Evolutionary conservation across 495 filamentous ascomycete genomes (phyloP).

Genomic region (Aspergillus saccharolyticus): DNA sequence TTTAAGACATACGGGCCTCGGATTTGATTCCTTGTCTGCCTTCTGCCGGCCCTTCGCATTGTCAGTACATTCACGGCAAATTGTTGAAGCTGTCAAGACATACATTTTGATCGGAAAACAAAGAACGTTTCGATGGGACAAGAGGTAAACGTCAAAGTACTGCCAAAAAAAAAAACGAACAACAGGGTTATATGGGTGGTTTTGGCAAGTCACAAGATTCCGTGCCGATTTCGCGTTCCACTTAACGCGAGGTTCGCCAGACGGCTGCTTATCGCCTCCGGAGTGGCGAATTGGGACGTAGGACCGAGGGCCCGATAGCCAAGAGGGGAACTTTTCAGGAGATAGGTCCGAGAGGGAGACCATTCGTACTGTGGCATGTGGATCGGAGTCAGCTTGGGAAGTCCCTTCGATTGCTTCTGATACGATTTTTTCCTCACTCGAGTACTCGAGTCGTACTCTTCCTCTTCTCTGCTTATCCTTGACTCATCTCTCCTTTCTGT

Average conservation of each 20-base stretch:
- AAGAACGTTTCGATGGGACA: background rate
- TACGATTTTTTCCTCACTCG: background rate
- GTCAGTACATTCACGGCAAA: slow-evolving; percentile 11
- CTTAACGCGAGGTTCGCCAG: slow-evolving; percentile 35
- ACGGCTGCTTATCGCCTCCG: slow-evolving; percentile 10
- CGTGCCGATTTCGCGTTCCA: slow-evolving; percentile 47
- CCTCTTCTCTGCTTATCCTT: too few species aligned
- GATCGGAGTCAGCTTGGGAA: background rate
- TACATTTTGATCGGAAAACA: slow-evolving; percentile 10
- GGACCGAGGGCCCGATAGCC: background rate
- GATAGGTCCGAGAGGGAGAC: background rate
- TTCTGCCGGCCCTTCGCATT: slow-evolving; percentile 33
- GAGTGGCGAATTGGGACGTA: background rate
- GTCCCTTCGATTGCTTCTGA: background rate
- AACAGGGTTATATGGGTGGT: background rate
- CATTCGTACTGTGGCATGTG: background rate
- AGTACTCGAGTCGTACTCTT: background rate
- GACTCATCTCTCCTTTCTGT: background rate
- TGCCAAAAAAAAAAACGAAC: background rate
- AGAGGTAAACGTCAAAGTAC: background rate
- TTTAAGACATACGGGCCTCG: slow-evolving; percentile 53
- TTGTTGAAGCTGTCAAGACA: background rate
- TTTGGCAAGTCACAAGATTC: slow-evolving; percentile 29
- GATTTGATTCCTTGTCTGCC: slow-evolving; percentile 48
- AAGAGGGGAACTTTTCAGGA: background rate